Evolutionary conservation across 2,329 filamentous ascomycete species (phyloP).

Genomic region (Phyllosticta citribraziliensis): DNA sequence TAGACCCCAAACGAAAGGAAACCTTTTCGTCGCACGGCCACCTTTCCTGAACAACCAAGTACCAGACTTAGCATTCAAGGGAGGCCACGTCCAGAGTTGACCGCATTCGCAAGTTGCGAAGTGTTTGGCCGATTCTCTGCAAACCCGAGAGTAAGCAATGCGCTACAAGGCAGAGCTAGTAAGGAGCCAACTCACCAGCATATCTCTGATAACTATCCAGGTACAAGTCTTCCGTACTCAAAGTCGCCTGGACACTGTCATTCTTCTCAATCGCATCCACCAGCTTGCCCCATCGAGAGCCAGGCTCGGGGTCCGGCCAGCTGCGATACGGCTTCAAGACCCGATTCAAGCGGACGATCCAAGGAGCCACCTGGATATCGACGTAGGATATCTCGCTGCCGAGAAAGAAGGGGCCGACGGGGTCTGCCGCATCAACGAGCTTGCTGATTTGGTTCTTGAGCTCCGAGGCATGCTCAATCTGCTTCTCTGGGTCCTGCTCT

Average conservation of each 20-base stretch:
- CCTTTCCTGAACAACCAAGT: not conserved
- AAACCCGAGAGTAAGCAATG: not conserved
- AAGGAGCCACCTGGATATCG: constrained; percentile 67
- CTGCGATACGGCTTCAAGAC: constrained; percentile 55
- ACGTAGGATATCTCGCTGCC: constrained; percentile 52
- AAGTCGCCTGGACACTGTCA: constrained; percentile 55
- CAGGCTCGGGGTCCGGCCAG: constrained; percentile 55
- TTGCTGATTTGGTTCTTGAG: constrained; percentile 58
- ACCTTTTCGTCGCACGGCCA: not conserved
- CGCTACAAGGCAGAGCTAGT: not conserved
- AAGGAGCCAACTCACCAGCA: constrained; percentile 36
- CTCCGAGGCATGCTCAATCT: constrained; percentile 48
- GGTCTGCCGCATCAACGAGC: constrained; percentile 47
- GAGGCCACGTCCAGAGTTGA: constrained; percentile 46
- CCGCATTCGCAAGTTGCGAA: constrained; percentile 47
- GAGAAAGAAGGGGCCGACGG: constrained; percentile 60
- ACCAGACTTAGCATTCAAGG: constrained; percentile 33
- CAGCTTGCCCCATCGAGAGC: constrained; percentile 59
- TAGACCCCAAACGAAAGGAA: not conserved
- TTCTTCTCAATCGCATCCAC: constrained; percentile 58
- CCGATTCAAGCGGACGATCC: constrained; percentile 58
- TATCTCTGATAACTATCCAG: constrained; percentile 57
- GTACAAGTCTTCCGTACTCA: constrained; percentile 56
- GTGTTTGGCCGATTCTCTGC: constrained; percentile 51
- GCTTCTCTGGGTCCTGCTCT: constrained; percentile 50